Conservation (phyloP, 495 filamentous ascomycete genomes). For the Melanomma pulvis-pyrius region DNA sequence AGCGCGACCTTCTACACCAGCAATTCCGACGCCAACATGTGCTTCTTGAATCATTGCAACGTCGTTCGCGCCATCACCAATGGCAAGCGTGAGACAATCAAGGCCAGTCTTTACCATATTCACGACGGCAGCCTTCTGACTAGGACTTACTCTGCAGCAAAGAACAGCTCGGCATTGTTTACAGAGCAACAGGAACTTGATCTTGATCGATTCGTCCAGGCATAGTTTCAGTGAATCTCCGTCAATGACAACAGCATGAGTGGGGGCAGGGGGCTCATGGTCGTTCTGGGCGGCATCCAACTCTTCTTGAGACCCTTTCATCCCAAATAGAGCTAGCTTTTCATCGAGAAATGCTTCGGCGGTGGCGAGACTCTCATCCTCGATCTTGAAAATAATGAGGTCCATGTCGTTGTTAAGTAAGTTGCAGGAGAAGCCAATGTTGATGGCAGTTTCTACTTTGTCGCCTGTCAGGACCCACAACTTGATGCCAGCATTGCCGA, state of each 20-base stretch:
- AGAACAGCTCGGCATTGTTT: conserved; percentile 97
- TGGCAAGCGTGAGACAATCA: conserved; percentile 94
- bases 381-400: conserved; percentile 84
- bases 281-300: conserved; percentile 74
- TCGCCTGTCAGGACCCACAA: conserved; percentile 99
- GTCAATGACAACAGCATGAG: conserved; percentile 96
- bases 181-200: conserved; percentile 92
- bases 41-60: conserved; percentile 99
- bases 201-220: conserved; percentile 76
- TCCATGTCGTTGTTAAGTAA: conserved; percentile 98
- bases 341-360: conserved; percentile 73
- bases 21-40: conserved; percentile 97
- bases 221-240: conserved; percentile 92
- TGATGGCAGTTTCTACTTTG: conserved; percentile 99
- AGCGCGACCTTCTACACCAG: conserved; percentile 93
- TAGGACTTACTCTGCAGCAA: conserved; percentile 95
- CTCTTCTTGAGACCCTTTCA: conserved; percentile 88
- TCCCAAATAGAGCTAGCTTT: conserved; percentile 69
- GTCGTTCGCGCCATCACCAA: conserved; percentile 98
- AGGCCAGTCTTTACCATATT: conserved; percentile 91
- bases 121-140: conserved; percentile 97
- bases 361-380: conserved; percentile 67
- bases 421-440: conserved; percentile 99
- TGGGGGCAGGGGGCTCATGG: conserved; percentile 81
- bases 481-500: conserved; percentile 95